These are phyloP conservation scores for Nakazawaea populi DNA, from an alignment of 805 yeast species.

Conservation along the genomic window DNA sequence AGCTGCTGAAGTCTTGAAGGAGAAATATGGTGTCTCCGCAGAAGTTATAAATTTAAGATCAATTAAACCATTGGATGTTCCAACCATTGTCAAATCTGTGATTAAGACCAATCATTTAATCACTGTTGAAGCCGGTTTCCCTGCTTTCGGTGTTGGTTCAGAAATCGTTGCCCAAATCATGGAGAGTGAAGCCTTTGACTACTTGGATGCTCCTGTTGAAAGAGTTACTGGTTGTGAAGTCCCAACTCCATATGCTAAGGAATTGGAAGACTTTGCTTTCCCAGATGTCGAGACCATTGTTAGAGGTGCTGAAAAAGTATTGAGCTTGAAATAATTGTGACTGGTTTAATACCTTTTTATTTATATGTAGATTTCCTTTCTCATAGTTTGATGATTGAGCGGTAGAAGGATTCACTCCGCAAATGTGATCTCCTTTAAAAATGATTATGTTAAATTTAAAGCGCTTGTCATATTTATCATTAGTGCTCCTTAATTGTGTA, in stretches of 20 bases:
- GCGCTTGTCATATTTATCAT: no score
- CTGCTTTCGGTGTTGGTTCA: constrained; percentile 97
- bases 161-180: constrained; percentile 96
- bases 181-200: constrained; percentile 98
- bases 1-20: constrained; percentile 84
- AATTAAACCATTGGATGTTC: constrained; percentile 92
- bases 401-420: no score
- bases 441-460: no score
- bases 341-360: no score
- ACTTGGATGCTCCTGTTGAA: constrained; percentile 96
- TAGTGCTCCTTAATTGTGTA: no score
- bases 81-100: constrained; percentile 77
- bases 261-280: constrained; percentile 97
- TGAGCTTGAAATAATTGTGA: constrained; percentile 37
- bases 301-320: constrained; percentile 78
- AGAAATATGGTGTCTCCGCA: constrained; percentile 80
- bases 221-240: constrained; percentile 99
- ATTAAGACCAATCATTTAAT: constrained; percentile 96
- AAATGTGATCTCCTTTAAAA: no score
- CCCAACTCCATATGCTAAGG: constrained; percentile 97
- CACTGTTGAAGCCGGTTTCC: constrained; percentile 97
- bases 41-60: constrained; percentile 96
- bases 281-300: constrained; percentile 90
- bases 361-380: no score
- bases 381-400: no score